Evolutionary conservation across 495 filamentous ascomycete genomes (phyloP), one percentile per base, ranked within the genome.

Genomic region (Penicillium riverlandense): DNA sequence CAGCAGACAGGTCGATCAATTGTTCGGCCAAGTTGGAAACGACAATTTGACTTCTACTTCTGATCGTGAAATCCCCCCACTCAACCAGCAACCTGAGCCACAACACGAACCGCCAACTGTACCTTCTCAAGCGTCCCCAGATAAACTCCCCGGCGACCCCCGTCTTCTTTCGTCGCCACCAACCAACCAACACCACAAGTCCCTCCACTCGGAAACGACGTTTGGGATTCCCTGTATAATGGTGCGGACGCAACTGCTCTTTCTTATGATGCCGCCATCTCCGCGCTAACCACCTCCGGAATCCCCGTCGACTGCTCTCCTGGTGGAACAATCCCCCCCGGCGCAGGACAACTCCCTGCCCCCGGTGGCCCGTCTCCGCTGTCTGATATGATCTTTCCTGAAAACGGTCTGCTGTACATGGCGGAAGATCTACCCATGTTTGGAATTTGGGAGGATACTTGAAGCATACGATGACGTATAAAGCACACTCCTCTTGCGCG

Each of bases 261-360:
- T 37, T 59, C 55, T 31, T 74, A 54, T 44, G 71, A 60, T 55
- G 63, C 52, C 39, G 72, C 72, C 7, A 73, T 79, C 14, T 69
- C 74, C 7, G 67, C 75, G 11, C 56, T 81, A 5, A 70, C 66
- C 5, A 74, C 66, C 10, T 69, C 69, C 1, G 67, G 71, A 0
- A 61, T 72, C 35, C 65, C 70, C 5, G 53, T 65, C 8, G 58
- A 58, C 27, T 67, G 59, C 33, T 71, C 71, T 10, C 66, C 66
- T 9, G 70, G 71, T 30, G 56, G 65, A 0, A 70, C 6, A 55
- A 65, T 35, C 60, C 59, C 10, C 15, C 53, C 1, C 50, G 45
- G 12, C 22, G 22, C 22, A 22, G 22, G 22, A 22, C 50, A 47
- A 11, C 45, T 41, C 3, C 27, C 49, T 5, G 45, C 40, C 0